Percentiles rank a stretch among this genome's conserved stretches.
phyloP scores from a whole-genome alignment of 768 basidiomycete genomes.

The Lentinula lateritia region DNA sequence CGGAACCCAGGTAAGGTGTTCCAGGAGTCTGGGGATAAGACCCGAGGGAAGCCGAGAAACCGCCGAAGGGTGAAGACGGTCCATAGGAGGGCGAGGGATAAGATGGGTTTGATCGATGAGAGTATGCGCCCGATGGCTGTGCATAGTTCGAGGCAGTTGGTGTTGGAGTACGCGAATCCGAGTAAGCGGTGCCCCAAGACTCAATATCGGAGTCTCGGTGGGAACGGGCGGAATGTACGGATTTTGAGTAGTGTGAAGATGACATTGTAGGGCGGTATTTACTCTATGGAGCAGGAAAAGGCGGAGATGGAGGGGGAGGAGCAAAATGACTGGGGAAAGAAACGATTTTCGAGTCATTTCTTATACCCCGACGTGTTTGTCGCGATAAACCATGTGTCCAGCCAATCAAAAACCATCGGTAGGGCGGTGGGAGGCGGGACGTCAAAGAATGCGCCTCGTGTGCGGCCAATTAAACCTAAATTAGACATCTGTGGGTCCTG shows the following conservation, averaged over 20 bases:
- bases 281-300: not conserved
- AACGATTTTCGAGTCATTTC: constrained; percentile 3
- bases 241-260: constrained; percentile 1
- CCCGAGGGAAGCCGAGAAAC: not conserved
- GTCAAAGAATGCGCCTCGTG: constrained; percentile 1
- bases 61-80: not conserved
- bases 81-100: constrained; percentile 3
- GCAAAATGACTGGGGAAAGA: not conserved
- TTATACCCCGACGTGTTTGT: constrained; percentile 1
- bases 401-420: not conserved
- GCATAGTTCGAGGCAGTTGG: not conserved
- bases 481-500: not conserved
- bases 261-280: not conserved
- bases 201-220: not conserved
- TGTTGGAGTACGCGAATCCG: not conserved
- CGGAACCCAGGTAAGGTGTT: not conserved
- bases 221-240: not conserved
- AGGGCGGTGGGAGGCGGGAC: constrained; percentile 1
- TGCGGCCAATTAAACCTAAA: not conserved
- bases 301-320: not conserved
- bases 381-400: not conserved
- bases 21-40: not conserved
- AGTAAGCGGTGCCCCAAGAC: not conserved
- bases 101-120: constrained; percentile 2
- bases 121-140: not conserved